Percentiles rank a stretch among this genome's conserved stretches.
These are phyloP conservation scores for Aegilops bicornis DNA, from an alignment of 176 grass and related monocot genomes.

Conservation along the genomic window DNA sequence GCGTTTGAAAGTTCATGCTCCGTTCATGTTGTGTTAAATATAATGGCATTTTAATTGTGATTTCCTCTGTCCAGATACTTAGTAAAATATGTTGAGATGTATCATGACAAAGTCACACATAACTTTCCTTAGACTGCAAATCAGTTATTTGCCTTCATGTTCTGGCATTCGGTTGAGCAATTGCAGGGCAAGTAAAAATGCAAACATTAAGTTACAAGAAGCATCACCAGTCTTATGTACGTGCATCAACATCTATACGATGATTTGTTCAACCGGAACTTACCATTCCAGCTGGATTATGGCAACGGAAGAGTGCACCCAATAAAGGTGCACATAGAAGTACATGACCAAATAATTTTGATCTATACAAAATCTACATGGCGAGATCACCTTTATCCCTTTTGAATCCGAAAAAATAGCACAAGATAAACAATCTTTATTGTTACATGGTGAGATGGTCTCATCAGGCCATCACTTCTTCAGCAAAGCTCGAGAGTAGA, in stretches of 20 bases:
- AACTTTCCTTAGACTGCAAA: too few species aligned
- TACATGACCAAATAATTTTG: constrained; percentile 42
- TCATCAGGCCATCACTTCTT: constrained; percentile 54
- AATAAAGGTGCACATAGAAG: constrained; percentile 36
- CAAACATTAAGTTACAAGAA: neutral
- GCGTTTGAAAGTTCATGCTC: too few species aligned
- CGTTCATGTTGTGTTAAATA: too few species aligned
- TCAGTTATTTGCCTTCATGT: neutral
- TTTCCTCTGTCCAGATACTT: too few species aligned
- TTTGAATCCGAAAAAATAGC: constrained; percentile 29
- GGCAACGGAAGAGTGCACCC: constrained; percentile 22
- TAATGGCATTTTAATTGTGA: too few species aligned
- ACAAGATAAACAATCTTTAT: constrained; percentile 23
- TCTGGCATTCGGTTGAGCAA: neutral
- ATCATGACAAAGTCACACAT: too few species aligned
- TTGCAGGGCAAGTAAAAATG: neutral
- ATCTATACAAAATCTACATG: constrained; percentile 47
- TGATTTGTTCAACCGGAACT: constrained; percentile 29
- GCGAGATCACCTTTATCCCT: constrained; percentile 30
- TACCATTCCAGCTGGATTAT: constrained; percentile 31
- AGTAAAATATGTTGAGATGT: too few species aligned
- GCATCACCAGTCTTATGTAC: neutral
- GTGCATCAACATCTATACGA: neutral
- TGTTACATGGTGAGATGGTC: constrained; percentile 34
- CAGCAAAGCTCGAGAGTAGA: constrained; percentile 52